Base-by-base conservation (phyloP, 208 protist genomes). In the Leishmania aethiopica region DNA sequence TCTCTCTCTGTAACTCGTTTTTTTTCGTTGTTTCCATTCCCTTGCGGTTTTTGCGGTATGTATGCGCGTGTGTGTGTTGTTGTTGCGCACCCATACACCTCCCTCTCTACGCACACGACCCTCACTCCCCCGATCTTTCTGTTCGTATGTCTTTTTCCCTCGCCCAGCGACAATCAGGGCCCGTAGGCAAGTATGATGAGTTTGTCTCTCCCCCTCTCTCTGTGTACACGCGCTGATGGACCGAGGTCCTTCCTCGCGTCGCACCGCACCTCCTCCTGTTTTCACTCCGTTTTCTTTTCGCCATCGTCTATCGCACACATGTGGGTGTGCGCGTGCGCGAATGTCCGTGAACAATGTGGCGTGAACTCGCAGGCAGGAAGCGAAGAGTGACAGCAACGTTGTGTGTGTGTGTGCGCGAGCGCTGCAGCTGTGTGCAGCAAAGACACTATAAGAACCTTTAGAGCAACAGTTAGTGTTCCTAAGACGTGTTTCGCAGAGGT, bases 131-230 rank as follows among this genome's bases (percentile, higher is more conserved):
- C 69, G 10, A 47, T 73, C 25, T 25, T 53, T 73, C 32, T 71
- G 37, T 40, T 71, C 19, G 69, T 32, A 22, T 42, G 42, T 73
- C 42, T 15, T 73, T 53, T 51, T 73, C 19, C 1, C 22, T 53
- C 40, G 22, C 11, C 40, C 69, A 7, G 69, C 49, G 42, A 42
- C 42, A n/a, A 51, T 53, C n/a, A 35, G 28, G 69, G 19, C 45
- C 5, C 25, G 22, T n/a, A 35, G 69, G 42, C 11, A 51, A n/a
- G 28, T 51, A 10, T n/a, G 17, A 51, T 51, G 69, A 8, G 72
- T 49, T n/a, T 67, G 28, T 77, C 40, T 69, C 45, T 81, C 67
- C 49, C 22, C 25, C 57, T n/a, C n/a, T 75, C 45, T 70, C n/a
- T 75, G 8, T 75, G 35, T 66, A 17, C 42, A n/a, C 53, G n/a